phyloP scores from a whole-genome alignment of 768 basidiomycete genomes.

The Termitomyces sp. region DNA sequence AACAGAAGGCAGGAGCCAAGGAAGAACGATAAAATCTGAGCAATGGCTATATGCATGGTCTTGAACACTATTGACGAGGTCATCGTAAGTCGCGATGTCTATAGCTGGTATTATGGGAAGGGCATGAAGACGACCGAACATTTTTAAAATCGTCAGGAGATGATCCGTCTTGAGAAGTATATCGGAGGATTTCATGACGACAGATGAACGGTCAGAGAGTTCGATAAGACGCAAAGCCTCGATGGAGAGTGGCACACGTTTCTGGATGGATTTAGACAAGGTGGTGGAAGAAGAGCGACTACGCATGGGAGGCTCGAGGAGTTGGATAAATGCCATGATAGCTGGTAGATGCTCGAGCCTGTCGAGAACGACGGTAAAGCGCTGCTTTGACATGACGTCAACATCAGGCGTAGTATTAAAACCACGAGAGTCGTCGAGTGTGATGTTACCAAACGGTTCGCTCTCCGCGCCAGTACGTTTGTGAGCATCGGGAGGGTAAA shows the following conservation, averaged over 20 bases:
- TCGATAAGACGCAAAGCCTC: conserved; percentile 87
- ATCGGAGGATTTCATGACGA: conserved; percentile 78
- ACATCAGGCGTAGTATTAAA: conserved; percentile 16
- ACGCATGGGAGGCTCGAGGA: conserved; percentile 49
- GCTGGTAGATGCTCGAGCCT: conserved; percentile 85
- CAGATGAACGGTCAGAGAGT: conserved; percentile 78
- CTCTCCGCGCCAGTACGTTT: conserved; percentile 42
- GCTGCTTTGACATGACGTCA: conserved; percentile 13
- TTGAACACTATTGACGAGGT: conserved; percentile 63
- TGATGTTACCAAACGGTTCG: conserved; percentile 40
- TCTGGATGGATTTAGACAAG: neutral
- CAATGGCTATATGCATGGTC: conserved; percentile 57
- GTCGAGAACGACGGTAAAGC: conserved; percentile 85
- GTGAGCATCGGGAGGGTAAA: conserved; percentile 65
- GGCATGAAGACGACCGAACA: conserved; percentile 71
- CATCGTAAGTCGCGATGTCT: conserved; percentile 75
- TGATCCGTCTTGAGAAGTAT: conserved; percentile 65
- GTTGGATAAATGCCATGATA: conserved; percentile 85
- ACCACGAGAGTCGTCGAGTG: neutral
- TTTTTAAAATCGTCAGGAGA: conserved; percentile 66
- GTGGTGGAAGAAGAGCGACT: conserved; percentile 12
- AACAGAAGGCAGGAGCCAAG: conserved; percentile 60
- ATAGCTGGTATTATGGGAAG: conserved; percentile 62
- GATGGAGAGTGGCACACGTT: conserved; percentile 34
- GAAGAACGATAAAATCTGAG: conserved; percentile 77